Evolutionary conservation across 2,329 filamentous ascomycete species (phyloP), one percentile per base, ranked within the genome.

Genomic region (Penicillium verrucosum): DNA sequence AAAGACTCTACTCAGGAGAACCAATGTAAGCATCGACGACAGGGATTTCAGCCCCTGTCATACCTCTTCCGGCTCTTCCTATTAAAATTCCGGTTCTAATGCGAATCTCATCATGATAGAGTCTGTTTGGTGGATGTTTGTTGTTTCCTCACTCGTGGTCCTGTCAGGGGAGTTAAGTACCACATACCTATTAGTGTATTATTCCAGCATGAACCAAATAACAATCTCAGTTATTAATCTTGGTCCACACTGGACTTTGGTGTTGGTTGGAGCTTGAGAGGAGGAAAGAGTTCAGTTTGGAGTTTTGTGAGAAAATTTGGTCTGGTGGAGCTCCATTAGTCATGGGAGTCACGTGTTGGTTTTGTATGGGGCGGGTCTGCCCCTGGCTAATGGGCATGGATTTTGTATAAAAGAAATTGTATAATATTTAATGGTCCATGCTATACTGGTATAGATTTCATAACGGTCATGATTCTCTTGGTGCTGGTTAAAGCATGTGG

Each of bases 31-130:
- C 75, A 77, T 67, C 75, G 75, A 77, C 75, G 69, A 73, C 75
- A 73, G 67, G 61, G 61, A 58, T 60, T 54, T 63, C 57, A 52
- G 57, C 47, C 51, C 44, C 64, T 70, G 75, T 53, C 75, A 77
- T 77, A 72, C 75, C 75, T 77, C 66, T 77, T 77, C 74, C 75
- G 75, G 75, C 75, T 77, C 75, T 77, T 77, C 75, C 75, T 77
- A 77, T 73, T 30, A 68, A 62, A 71, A 68, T 68, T 64, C 68
- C 75, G 74, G 76, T 76, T 73, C 63, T 67, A 51, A 65, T 66
- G 66, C 66, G 54, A 41, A 68, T 73, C 70, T 77, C 75, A 77
- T 77, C 75, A 77, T 77, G 50, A 51, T 44, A 62, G 66, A 65
- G 55, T 51, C 47, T 59, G 57, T 58, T 50, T 56, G 47, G 59